Evolutionary conservation across 164 flowering plant species (phyloP), one percentile per base, ranked within the genome.

Genomic region (Umbellularia californica): DNA sequence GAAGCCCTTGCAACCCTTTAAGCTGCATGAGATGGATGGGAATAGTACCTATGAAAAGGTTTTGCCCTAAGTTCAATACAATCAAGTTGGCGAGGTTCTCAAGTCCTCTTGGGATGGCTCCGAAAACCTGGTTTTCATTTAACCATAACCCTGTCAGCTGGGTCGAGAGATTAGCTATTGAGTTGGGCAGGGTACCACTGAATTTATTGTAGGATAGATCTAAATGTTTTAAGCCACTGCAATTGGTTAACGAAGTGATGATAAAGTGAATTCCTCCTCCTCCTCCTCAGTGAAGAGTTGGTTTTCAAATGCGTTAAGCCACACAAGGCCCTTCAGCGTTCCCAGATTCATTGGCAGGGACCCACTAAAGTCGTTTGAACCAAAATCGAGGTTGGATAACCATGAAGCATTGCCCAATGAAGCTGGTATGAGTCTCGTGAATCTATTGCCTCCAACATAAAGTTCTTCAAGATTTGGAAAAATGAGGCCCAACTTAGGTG

Each of bases 161-260:
- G 13, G 68, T 81, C 1, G 91, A 87, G 12, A 89, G 84, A 75
- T 88, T 84, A 13, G 84, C 87, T 9, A 86, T 71, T 6, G 90
- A 82, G 14, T 79, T 77, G 3, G 89, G 90, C 58, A 89, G 64
- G 0, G 14, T 69, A 11, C 93, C 93, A 28, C 75, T 79, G 10
- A 89, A 24, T 55, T 15, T 73, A 78, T 89, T 89, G 17, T 70
- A 77, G 63, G 78, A 85, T 11, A 87, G 6, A 0, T 80, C 81
- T 7, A 89, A 82, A 25, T 62, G 66, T 9, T 77, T 30, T 3
- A 89, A 81, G 7, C 4, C 14, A 17, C 83, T 77, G 35, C 84
- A 77, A 70, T 86, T 88, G 55, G 74, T 51, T 65, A 86, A 71
- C 35, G 83, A 75, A 62, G 72, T 65, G 28, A 88, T 51, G 47